These are phyloP conservation scores for Mycena pura DNA, from an alignment of 768 basidiomycete species.

Conservation along the genomic window DNA sequence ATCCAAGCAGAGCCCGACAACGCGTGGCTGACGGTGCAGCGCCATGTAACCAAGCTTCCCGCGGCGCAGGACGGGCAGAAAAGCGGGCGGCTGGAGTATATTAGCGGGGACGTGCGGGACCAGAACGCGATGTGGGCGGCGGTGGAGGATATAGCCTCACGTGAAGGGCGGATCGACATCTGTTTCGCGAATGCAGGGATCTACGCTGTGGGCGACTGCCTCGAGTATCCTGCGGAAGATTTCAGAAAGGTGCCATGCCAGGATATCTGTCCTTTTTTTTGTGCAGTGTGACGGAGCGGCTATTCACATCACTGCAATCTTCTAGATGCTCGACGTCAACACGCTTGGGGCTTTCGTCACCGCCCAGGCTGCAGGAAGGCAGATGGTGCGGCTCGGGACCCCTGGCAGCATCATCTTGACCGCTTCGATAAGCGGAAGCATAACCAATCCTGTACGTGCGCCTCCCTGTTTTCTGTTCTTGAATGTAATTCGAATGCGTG, in stretches of 20 bases:
- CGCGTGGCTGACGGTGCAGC: conserved; percentile 55
- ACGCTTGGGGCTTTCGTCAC: conserved; percentile 59
- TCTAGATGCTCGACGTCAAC: conserved; percentile 62
- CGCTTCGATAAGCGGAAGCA: conserved; percentile 65
- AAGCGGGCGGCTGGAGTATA: conserved; percentile 57
- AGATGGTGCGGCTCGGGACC: conserved; percentile 57
- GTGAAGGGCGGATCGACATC: conserved; percentile 74
- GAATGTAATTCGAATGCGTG: neutral
- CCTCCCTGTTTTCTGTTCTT: neutral
- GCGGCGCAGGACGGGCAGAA: neutral
- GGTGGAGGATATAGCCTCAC: conserved; percentile 64
- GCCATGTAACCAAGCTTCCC: conserved; percentile 54
- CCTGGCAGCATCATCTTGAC: conserved; percentile 64
- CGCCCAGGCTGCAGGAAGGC: conserved; percentile 64
- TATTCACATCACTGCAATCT: too few species aligned
- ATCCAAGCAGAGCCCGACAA: conserved; percentile 55
- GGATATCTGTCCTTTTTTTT: neutral
- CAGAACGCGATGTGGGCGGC: conserved; percentile 65
- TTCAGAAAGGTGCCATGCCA: conserved; percentile 61
- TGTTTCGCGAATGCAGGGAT: conserved; percentile 84
- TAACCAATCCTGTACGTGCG: conserved; percentile 71
- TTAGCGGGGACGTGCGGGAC: conserved; percentile 68
- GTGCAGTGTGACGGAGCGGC: too few species aligned
- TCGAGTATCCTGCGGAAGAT: conserved; percentile 69
- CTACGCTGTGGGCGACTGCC: conserved; percentile 64